A percentile compares a stretch with the other conserved stretches of the same genome.
Evolutionary conservation across 805 yeast species (phyloP).

Genomic region (Pichia californica): DNA sequence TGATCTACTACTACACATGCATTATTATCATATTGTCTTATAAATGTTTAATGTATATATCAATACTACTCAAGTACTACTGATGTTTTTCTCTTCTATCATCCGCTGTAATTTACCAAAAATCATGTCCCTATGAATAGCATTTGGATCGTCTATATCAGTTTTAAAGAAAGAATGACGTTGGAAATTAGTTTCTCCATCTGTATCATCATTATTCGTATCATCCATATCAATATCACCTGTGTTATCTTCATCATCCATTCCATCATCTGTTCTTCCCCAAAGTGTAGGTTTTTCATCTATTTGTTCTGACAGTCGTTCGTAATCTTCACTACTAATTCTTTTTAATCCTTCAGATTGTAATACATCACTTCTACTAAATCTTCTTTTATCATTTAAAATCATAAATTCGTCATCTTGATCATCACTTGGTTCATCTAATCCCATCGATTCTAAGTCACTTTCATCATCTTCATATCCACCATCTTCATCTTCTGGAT

Average conservation of each 20-base stretch:
- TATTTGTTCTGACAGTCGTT: conserved; percentile 27
- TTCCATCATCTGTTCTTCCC: conserved; percentile 2
- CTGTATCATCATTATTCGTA: conserved; percentile 14
- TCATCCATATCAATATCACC: conserved; percentile 16
- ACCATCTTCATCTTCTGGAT: conserved; percentile 90
- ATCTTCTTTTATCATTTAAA: conserved; percentile 27
- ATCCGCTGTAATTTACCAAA: conserved; percentile 50
- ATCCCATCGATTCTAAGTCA: conserved; percentile 23
- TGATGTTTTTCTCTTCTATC: conserved; percentile 35
- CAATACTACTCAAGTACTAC: no score
- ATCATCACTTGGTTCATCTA: conserved; percentile 31
- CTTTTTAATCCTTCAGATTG: conserved; percentile 25
- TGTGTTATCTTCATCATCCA: conserved; percentile 8
- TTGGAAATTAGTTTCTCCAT: conserved; percentile 11
- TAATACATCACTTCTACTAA: conserved; percentile 23
- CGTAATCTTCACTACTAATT: conserved; percentile 23
- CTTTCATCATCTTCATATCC: conserved; percentile 31
- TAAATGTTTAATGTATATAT: no score
- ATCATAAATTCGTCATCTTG: conserved; percentile 33
- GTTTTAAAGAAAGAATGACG: conserved; percentile 50
- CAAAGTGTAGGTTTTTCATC: conserved; percentile 11
- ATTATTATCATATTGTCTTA: no score
- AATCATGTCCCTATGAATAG: conserved; percentile 56
- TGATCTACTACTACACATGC: no score
- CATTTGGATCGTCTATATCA: conserved; percentile 55